Evolutionary conservation across 2,329 filamentous ascomycete genomes (phyloP), one percentile per base, ranked within the genome.

Genomic region (Purpureocillium takamizusanense): DNA sequence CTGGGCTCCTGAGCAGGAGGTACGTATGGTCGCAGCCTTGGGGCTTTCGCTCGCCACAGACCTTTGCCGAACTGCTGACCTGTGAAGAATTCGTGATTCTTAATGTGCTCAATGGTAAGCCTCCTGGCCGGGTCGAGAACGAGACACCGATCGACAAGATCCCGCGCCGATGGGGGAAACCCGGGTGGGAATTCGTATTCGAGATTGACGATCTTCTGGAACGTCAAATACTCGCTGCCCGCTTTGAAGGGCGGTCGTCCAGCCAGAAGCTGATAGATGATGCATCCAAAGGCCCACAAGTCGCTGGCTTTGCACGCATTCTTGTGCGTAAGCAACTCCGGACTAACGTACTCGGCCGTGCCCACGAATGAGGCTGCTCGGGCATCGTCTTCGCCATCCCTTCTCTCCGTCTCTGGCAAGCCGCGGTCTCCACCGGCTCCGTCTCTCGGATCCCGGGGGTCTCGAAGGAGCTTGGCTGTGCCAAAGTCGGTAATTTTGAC

Each of bases 401-500:
- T 50, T 37, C 51, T 54, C 18, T 60, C 53, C 43, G 54, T 48
- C 13, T 62, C 57, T 7, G 56, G 51, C 39, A 53, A 60, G 37
- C 62, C 67, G 39, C 56, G 60, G 36, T 57, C 47, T 0, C 61
- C 57, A 4, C 62, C 50, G 12, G 66, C 62, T 3, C 64, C 60
- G 40, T 69, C 54, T 56, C 70, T 62, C 12, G 61, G 61, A 17
- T 54, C 53, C 17, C 60, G 55, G 17, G 60, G 60, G 38, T 64
- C 62, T 38, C 48, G 51, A 33, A 98, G 69, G 45, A 98, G 78
- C 59, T 95, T 97, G n/a, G 92, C 92, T 0, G 92, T 98, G 31
- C 92, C 92, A 56, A 98, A 98, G 62, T 98, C 92, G 7, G 92
- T 98, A 47, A 98, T 95, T 60, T 98, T 98, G 63, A 97, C 82